Evolutionary conservation across 1,139 yeast genomes (phyloP), one percentile per base, ranked within the genome.

Genomic region (Schwanniomyces etchellsii): DNA sequence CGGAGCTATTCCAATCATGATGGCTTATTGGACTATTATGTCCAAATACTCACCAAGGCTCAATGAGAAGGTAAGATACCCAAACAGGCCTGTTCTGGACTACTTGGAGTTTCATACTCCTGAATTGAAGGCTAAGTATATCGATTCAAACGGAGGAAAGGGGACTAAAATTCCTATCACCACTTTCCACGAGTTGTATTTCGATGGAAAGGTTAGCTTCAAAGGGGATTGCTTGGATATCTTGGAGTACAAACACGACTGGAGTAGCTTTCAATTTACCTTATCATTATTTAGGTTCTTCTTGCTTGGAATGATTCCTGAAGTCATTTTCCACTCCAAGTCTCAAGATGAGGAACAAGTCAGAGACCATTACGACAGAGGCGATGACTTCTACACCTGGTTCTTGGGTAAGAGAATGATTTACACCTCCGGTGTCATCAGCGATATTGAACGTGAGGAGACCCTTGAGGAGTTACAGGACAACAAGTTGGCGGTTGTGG

Each of bases 281-380:
- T 54, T 77, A 40, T 68, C 88, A 18, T 70, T 86, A 42, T 88
- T 79, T 75, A 78, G 74, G 57, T 88, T 72, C 63, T 88, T 86
- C 67, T 63, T 86, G 45, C 73, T 85, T 35, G 95, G 94, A 31
- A 77, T 86, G 85, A 82, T 86, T 44, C 96, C 96, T 31, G 96
- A 86, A 63, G 94, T 86, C 35, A 81, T 86, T 48, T 55, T 86
- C 76, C 96, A 86, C 66, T 80, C 95, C 37, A 78, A 86, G 55
- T 82, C 94, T 20, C 96, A 86, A 64, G 96, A 88, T 55, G 96
- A 88, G 65, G 96, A 86, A 61, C 96, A 86, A 64, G 96, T 86
- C 35, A 78, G 95, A 60, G 96, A 82, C 51, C 95, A 88, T 63
- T 86, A 86, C 60, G 96, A 88, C 66, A 83, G 96, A 48, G 96